These are phyloP conservation scores for Fusarium brevicatenulatum DNA, from an alignment of 2,329 filamentous ascomycete genomes.

Conservation along the genomic window DNA sequence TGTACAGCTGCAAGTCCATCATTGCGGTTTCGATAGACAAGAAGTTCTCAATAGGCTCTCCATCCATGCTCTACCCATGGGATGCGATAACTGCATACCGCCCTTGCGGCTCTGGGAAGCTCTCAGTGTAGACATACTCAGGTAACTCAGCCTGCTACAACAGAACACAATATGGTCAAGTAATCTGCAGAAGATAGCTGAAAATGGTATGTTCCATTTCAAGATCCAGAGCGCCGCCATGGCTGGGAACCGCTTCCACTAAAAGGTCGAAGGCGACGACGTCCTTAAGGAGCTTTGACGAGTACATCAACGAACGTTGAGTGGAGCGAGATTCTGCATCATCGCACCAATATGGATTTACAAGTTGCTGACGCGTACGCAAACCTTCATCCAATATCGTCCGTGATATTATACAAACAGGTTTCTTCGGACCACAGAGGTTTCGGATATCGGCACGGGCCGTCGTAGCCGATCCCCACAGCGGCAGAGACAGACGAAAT, in stretches of 20 bases:
- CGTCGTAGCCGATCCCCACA: neutral
- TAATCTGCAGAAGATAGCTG: fast-evolving
- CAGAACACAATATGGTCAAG: neutral
- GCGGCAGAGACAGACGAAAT: neutral
- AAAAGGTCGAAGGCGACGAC: fast-evolving
- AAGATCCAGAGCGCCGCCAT: fast-evolving
- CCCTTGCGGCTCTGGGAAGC: slow-evolving; percentile 5
- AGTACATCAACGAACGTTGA: neutral
- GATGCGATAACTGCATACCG: slow-evolving; percentile 38
- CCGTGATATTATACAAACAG: neutral
- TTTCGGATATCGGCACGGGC: neutral
- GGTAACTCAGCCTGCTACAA: neutral
- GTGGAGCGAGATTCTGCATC: fast-evolving
- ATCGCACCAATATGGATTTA: fast-evolving
- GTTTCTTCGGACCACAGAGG: no score
- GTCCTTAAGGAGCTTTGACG: fast-evolving
- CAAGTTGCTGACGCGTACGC: fast-evolving
- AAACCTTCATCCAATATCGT: fast-evolving
- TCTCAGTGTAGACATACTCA: neutral
- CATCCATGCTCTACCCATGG: no score
- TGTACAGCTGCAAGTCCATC: slow-evolving; percentile 31
- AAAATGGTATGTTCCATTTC: fast-evolving
- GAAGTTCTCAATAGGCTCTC: slow-evolving; percentile 31
- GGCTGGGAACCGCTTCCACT: neutral
- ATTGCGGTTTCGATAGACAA: slow-evolving; percentile 24